phyloP scores from a whole-genome alignment of 2,329 filamentous ascomycete species.

The Alternaria sp. region DNA sequence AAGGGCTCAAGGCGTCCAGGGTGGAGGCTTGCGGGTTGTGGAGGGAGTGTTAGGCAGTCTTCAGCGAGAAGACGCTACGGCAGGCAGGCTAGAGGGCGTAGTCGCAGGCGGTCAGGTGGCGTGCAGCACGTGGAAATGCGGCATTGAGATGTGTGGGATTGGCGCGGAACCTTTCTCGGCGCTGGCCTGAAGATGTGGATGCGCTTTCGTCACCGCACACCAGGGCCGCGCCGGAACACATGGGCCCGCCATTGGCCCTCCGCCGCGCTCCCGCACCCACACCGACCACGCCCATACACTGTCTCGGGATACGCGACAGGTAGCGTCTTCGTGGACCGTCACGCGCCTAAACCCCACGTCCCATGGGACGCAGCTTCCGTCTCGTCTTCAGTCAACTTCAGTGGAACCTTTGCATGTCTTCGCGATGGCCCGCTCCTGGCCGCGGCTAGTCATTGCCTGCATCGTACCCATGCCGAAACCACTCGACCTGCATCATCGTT shows the following conservation, averaged over 20 bases:
- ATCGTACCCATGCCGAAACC: conserved; percentile 6
- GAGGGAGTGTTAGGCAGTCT: not conserved
- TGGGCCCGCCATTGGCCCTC: conserved; percentile 14
- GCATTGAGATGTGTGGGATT: conserved; percentile 15
- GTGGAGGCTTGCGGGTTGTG: conserved; percentile 17
- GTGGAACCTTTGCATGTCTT: not conserved
- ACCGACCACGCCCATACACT: not conserved
- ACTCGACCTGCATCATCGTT: conserved; percentile 5
- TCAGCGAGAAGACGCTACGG: conserved; percentile 6
- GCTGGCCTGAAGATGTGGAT: conserved; percentile 1
- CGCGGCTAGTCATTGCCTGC: conserved; percentile 9
- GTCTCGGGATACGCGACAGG: not conserved
- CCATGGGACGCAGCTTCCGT: not conserved
- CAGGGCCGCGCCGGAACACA: not conserved
- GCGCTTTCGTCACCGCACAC: conserved; percentile 11
- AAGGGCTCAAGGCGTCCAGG: conserved; percentile 34
- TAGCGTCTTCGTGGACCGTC: not conserved
- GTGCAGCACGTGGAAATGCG: conserved; percentile 10
- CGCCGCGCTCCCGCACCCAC: not conserved
- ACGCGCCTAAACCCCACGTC: not conserved
- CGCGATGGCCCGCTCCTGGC: not conserved
- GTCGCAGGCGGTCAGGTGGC: conserved; percentile 15
- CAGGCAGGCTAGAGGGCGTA: conserved; percentile 7
- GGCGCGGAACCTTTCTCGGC: conserved; percentile 8
- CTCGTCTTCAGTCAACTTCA: not conserved